Evolutionary conservation across 306 rosid genomes (phyloP).

Genomic region (Glycine soja): DNA sequence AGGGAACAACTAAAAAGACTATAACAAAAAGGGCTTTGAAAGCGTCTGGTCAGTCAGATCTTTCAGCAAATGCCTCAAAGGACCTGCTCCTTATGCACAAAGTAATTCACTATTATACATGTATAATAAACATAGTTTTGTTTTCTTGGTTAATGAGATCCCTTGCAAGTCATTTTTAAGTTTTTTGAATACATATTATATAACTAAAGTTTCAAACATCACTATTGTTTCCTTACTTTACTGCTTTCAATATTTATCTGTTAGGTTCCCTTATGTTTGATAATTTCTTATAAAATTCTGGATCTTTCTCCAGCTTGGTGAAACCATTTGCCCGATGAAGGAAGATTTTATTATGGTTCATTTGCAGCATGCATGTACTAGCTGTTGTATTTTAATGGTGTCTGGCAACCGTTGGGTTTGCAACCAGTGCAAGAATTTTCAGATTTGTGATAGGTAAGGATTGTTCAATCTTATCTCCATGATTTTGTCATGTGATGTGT

Average conservation of each 20-base stretch:
- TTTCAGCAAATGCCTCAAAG: slow-evolving; percentile 93
- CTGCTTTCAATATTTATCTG: slow-evolving; percentile 4
- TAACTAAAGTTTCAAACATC: neutral
- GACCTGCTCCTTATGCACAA: slow-evolving; percentile 98
- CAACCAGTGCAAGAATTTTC: slow-evolving; percentile 90
- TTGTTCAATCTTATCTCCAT: slow-evolving; percentile 37
- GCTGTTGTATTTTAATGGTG: slow-evolving; percentile 87
- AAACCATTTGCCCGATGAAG: slow-evolving; percentile 96
- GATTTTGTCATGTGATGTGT: neutral
- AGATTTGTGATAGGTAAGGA: slow-evolving; percentile 88
- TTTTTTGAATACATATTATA: neutral
- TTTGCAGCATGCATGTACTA: slow-evolving; percentile 84
- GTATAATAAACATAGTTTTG: neutral
- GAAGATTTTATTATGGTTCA: slow-evolving; percentile 99
- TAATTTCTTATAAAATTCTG: slow-evolving; percentile 38
- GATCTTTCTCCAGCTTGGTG: slow-evolving; percentile 82
- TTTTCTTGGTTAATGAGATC: slow-evolving; percentile 14
- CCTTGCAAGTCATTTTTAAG: slow-evolving; percentile 22
- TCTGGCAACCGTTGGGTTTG: slow-evolving; percentile 91
- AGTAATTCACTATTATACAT: slow-evolving; percentile 56
- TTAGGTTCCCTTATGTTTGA: neutral
- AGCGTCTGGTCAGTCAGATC: slow-evolving; percentile 96
- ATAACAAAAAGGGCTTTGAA: slow-evolving; percentile 92
- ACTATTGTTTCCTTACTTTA: slow-evolving; percentile 1
- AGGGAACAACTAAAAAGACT: slow-evolving; percentile 86